Evolutionary conservation across 768 basidiomycete genomes (phyloP), one percentile per base, ranked within the genome.

Genomic region (Auriscalpium microsporum): DNA sequence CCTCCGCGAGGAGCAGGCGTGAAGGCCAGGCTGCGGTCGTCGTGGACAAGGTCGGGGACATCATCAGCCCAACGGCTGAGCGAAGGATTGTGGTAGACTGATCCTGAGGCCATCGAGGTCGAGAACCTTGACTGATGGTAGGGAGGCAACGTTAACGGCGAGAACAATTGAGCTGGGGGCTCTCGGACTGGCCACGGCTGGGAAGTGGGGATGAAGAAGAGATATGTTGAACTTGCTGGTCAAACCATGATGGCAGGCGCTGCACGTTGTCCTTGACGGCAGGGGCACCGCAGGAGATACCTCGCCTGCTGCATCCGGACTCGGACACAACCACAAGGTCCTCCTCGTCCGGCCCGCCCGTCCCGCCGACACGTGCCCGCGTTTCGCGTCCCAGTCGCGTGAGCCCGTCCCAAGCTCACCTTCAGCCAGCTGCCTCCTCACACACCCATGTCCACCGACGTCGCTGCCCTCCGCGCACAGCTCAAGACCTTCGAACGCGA

Each of bases 401-500:
- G n/a, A n/a, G n/a, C n/a, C n/a, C n/a, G n/a, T n/a, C n/a, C n/a
- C n/a, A n/a, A n/a, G n/a, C n/a, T n/a, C n/a, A n/a, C n/a, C n/a
- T n/a, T 50, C 21, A 19, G n/a, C 21, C 42, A 13, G n/a, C 23
- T n/a, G 42, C 63, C 40, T 17, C 37, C 45, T 52, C 56, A 54
- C 48, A 46, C 55, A 36, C 58, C 28, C 48, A 77, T 75, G 74
- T 33, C 50, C 50, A 40, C 49, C 45, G 59, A 69, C 36, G 65
- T 72, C 62, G 65, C 76, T 36, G 60, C 73, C 48, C 69, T 90
- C 36, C 80, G 82, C 10, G 72, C 83, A 57, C 82, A 91, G 64
- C 81, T 92, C 58, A 92, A 92, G 68, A 58, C 72, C 45, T 92
- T 88, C 83, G 90, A 91, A 64, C 83, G 82, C 58, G 73, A 74